Conservation (phyloP, 1,284 basidiomycete genomes). For the Leccinum griseonigrum region DNA sequence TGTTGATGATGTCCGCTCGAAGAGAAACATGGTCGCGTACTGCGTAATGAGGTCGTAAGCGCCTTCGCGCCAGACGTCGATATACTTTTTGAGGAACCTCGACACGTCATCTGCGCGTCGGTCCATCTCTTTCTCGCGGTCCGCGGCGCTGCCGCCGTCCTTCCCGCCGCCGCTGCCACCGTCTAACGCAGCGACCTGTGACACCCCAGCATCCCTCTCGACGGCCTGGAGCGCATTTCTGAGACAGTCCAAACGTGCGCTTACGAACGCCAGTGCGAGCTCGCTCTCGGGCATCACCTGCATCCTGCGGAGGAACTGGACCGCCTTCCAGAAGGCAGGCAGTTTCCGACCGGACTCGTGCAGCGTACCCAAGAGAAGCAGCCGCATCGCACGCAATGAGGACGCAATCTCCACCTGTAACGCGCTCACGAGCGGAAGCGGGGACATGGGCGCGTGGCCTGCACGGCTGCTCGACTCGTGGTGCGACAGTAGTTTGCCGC, state of each 20-base stretch:
- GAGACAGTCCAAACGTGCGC: slow-evolving; percentile 58
- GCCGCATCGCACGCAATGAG: slow-evolving; percentile 71
- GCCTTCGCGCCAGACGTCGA: slow-evolving; percentile 90
- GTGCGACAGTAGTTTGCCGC: slow-evolving; percentile 10
- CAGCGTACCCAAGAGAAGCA: slow-evolving; percentile 76
- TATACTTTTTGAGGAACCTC: slow-evolving; percentile 80
- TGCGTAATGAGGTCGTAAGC: slow-evolving; percentile 91
- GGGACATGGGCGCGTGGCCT: slow-evolving; percentile 16
- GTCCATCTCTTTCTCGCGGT: slow-evolving; percentile 38
- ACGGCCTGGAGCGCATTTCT: slow-evolving; percentile 42
- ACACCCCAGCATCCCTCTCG: slow-evolving; percentile 39
- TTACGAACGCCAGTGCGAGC: slow-evolving; percentile 66
- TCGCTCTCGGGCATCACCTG: slow-evolving; percentile 58
- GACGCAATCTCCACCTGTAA: slow-evolving; percentile 75
- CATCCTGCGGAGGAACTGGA: slow-evolving; percentile 84
- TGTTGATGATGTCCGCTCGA: slow-evolving; percentile 42
- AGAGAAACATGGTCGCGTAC: slow-evolving; percentile 84
- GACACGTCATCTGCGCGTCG: slow-evolving; percentile 68
- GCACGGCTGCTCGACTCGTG: slow-evolving; percentile 14
- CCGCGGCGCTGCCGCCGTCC: slow-evolving; percentile 18
- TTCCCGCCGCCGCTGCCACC: slow-evolving; percentile 12
- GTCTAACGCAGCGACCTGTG: slow-evolving; percentile 8
- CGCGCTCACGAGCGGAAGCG: slow-evolving; percentile 48
- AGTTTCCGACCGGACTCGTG: slow-evolving; percentile 82
- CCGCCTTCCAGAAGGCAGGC: slow-evolving; percentile 84